Base-by-base conservation (phyloP, 2,329 filamentous ascomycete genomes). In the Pseudogymnoascus verrucosus region DNA sequence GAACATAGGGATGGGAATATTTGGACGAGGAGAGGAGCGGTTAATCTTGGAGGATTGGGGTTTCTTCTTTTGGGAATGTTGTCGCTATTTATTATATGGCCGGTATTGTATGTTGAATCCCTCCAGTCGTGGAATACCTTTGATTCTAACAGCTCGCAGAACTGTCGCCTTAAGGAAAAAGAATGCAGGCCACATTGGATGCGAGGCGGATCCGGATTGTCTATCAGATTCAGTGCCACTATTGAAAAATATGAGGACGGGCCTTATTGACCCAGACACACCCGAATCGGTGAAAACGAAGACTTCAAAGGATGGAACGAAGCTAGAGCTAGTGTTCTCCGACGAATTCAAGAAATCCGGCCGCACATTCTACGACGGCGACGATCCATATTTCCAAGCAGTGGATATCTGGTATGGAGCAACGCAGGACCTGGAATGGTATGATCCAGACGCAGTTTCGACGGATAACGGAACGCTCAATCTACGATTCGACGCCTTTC, bases 361-460 rank as follows among this genome's bases (percentile, higher is more conserved):
- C 16, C 81, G 88, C 60, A 88, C 86, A 2, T 90, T 90, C 69
- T 90, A 89, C 71, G 82, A 86, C 42, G 85, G 83, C 5, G 88
- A 90, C 69, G 88, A 90, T 71, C 81, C 88, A 0, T 90, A 80
- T 71, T 89, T 86, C 70, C 81, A 87, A 71, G 88, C 80, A 23
- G 80, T 89, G 37, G 86, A 90, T 72, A 77, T 89, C 57, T 89
- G 87, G 87, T 90, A 90, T 71, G 87, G 87, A 70, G 87, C 87
- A 63, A 90, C 87, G 1, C 78, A 82, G 73, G 87, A 90, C 79
- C 74, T 89, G 64, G 80, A 87, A 81, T 89, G 86, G 86, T 89
- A 89, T 70, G 86, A 89, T 70, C 87, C 87, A 4, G 86, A 89
- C 72, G 85, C 86, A 14, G 79, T 84, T 1, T 83, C 81, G 1